A percentile compares a stretch with the other conserved stretches of the same genome.
Conservation (phyloP, 805 yeast genomes). For the Cyberlindnera samutprakarnensis region DNA sequence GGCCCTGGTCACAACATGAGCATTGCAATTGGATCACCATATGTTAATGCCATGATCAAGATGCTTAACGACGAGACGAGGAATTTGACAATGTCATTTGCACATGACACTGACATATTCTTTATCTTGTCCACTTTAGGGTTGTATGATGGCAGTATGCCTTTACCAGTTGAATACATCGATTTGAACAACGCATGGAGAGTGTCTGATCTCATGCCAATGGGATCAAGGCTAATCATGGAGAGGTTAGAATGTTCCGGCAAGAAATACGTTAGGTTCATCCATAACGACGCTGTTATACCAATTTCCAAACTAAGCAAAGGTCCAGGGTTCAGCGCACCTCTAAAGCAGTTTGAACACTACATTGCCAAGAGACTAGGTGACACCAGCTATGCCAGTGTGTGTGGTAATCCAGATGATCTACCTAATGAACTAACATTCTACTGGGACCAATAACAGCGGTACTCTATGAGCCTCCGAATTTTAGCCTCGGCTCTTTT, state of each 20-base stretch:
- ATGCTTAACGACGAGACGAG: conserved; percentile 33
- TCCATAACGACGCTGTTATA: conserved; percentile 42
- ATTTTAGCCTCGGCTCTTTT: too few species aligned
- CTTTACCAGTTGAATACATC: conserved; percentile 35
- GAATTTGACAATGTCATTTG: conserved; percentile 38
- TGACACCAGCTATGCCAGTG: conserved; percentile 10
- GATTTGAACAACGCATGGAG: conserved; percentile 39
- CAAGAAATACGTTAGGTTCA: conserved; percentile 32
- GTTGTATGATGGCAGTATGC: conserved; percentile 24
- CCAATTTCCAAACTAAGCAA: conserved; percentile 33
- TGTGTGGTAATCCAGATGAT: conserved; percentile 22
- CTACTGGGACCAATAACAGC: too few species aligned
- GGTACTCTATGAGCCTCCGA: too few species aligned
- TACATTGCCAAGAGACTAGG: conserved; percentile 10
- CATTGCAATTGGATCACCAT: conserved; percentile 34
- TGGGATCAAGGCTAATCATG: conserved; percentile 41
- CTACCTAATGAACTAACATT: conserved; percentile 17
- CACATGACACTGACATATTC: conserved; percentile 52
- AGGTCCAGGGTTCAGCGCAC: conserved; percentile 42
- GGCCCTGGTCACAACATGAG: conserved; percentile 42
- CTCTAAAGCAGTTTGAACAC: conserved; percentile 21
- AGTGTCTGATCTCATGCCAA: conserved; percentile 40
- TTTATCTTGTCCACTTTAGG: conserved; percentile 44
- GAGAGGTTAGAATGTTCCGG: conserved; percentile 35
- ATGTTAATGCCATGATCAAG: conserved; percentile 39